phyloP scores from a whole-genome alignment of 768 basidiomycete species.

The Russula brevipes region DNA sequence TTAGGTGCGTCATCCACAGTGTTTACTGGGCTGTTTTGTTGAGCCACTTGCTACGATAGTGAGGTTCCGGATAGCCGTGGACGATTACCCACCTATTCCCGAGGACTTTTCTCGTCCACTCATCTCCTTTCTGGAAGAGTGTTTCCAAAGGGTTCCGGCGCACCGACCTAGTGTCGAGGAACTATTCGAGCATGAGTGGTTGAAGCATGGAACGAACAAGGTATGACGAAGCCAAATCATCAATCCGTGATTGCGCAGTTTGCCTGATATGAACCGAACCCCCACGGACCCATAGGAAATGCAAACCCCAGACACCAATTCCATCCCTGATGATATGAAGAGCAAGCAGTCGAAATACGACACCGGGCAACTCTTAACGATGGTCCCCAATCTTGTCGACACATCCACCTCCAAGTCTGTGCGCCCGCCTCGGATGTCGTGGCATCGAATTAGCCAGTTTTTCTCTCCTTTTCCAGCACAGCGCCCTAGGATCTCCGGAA shows the following conservation, averaged over 20 bases:
- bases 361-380: background rate
- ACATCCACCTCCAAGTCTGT: background rate
- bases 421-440: background rate
- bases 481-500: background rate
- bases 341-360: background rate
- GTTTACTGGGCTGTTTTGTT: background rate
- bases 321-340: background rate
- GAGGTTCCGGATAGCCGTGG: slow-evolving; percentile 97
- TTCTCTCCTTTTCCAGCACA: background rate
- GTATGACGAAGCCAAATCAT: slow-evolving; percentile 37
- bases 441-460: background rate
- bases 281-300: background rate
- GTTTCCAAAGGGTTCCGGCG: slow-evolving; percentile 84
- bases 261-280: background rate
- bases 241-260: background rate
- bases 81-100: slow-evolving; percentile 81
- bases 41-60: slow-evolving; percentile 42
- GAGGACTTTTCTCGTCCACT: slow-evolving; percentile 70
- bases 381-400: background rate
- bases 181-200: slow-evolving; percentile 88
- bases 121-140: slow-evolving; percentile 70
- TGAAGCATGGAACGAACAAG: slow-evolving; percentile 73
- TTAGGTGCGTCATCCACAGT: background rate
- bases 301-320: background rate
- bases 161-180: slow-evolving; percentile 75